These are phyloP conservation scores for Diplodia seriata DNA, from an alignment of 2,329 filamentous ascomycete genomes.

Conservation along the genomic window DNA sequence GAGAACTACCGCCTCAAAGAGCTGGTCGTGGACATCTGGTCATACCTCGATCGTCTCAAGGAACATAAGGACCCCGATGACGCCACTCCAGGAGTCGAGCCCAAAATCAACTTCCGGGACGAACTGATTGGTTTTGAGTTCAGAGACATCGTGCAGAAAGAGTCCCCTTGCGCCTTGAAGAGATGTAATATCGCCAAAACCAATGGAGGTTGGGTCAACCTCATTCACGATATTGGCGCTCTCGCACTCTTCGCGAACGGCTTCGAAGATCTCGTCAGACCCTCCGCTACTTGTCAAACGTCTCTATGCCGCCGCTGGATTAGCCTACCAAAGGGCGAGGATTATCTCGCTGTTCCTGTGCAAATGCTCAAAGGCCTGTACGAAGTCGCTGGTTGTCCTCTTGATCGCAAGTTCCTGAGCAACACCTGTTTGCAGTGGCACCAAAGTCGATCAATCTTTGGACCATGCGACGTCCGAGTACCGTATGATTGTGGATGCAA, in stretches of 20 bases:
- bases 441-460: constrained; percentile 21
- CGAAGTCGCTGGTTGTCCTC: constrained; percentile 35
- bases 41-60: background rate
- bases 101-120: background rate
- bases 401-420: constrained; percentile 34
- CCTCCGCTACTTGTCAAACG: background rate
- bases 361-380: constrained; percentile 34
- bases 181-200: background rate
- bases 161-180: background rate
- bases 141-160: background rate
- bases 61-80: background rate
- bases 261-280: background rate
- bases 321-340: constrained; percentile 18
- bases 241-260: constrained; percentile 3
- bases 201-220: background rate
- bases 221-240: background rate
- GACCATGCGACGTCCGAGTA: background rate
- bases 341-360: constrained; percentile 35
- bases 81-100: background rate
- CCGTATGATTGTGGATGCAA: background rate
- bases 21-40: background rate
- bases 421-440: constrained; percentile 36
- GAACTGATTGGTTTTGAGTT: background rate
- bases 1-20: background rate
- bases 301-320: background rate